Base-by-base conservation (phyloP, 257 asterid genomes). In the Thymus mandschuricus region DNA sequence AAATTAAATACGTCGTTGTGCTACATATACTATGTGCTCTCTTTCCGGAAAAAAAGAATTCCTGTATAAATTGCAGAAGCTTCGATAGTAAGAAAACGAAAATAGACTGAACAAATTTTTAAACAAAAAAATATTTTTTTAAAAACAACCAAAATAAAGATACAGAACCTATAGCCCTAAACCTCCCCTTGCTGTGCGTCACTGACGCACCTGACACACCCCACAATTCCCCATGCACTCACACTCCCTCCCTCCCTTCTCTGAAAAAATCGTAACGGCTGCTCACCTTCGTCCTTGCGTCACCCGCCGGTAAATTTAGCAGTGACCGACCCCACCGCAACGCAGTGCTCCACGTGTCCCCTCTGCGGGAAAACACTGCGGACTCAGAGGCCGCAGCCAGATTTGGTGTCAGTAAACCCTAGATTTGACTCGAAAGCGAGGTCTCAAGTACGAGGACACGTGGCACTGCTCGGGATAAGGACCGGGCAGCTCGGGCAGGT, bases 381-480 rank as follows among this genome's bases (percentile, higher is more conserved):
- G 43, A 58, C 45, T 59, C 29, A 12, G 29, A 59, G 6, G 5
- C 4, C 64, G 5, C 5, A 58, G 33, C 28, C 64, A 31, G 28
- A 31, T 6, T 31, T 5, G 28, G 21, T 58, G 64, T 58, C 60
- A 27, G 60, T 57, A 3, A 30, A 21, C 41, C 41, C 41, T 38
- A 38, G 6, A 38, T 1, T 38, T 49, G 55, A 49, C 54, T 12
- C 54, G 1, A 12, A n/a, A n/a, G 41, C 7, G 55, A 13, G 21
- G 21, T 21, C 21, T 21, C 21, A 29, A 15, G 41, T 51, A 49
- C 30, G 57, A 58, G 61, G 72, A 69, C 76, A 76, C 77, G 73
- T 76, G 81, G 66, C 81, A 28, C 0, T 21, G 5, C 5, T 28
- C 6, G 74, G 79, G 67, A 69, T 27, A 54, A 54, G 76, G 8